A percentile compares a stretch with the other conserved stretches of the same genome.
phyloP scores from a whole-genome alignment of 176 grass and related monocot genomes.

The Carex scoparia region DNA sequence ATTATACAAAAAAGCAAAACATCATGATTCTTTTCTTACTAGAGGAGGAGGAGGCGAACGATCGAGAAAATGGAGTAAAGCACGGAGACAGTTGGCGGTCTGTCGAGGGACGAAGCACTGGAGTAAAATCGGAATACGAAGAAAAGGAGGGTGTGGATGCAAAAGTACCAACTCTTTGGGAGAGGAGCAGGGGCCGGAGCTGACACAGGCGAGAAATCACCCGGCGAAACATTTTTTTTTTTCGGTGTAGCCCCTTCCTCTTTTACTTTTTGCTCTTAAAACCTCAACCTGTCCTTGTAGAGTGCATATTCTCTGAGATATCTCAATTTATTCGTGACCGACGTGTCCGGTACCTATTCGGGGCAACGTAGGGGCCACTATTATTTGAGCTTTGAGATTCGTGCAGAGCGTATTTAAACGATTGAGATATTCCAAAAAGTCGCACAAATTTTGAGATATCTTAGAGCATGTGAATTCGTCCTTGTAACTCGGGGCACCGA shows the following conservation, averaged over 20 bases:
- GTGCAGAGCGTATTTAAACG: too few species aligned
- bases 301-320: too few species aligned
- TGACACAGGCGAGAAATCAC: neutral
- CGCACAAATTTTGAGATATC: too few species aligned
- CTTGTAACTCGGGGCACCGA: too few species aligned
- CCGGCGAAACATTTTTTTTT: slow-evolving; percentile 22
- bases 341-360: too few species aligned
- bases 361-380: too few species aligned
- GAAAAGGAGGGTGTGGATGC: slow-evolving; percentile 11
- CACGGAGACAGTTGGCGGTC: neutral
- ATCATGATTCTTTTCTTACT: neutral
- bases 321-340: too few species aligned
- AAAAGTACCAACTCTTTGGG: neutral
- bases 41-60: slow-evolving; percentile 21
- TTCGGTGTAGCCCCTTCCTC: neutral
- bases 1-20: neutral
- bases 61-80: slow-evolving; percentile 8
- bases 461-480: too few species aligned
- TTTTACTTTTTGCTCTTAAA: neutral
- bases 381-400: too few species aligned
- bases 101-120: neutral
- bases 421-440: too few species aligned
- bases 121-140: neutral
- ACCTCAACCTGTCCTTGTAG: too few species aligned
- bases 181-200: slow-evolving; percentile 13